Conservation (phyloP, 2,329 filamentous ascomycete species). For the Aspergillus luchuensis region DNA sequence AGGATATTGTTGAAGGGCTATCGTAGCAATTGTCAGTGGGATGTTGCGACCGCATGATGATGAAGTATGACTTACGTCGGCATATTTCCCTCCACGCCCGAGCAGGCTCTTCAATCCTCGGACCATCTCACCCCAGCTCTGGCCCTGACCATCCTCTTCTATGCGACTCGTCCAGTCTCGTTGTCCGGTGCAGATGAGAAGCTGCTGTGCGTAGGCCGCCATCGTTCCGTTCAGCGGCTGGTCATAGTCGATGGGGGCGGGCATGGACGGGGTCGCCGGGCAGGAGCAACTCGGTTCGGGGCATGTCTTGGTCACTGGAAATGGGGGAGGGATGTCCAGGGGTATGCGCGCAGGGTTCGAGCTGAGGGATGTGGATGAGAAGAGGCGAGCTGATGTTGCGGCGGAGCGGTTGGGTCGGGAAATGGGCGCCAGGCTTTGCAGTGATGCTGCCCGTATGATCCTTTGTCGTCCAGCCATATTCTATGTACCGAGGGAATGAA, state of each 20-base stretch:
- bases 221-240: slow-evolving; percentile 75
- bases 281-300: slow-evolving; percentile 77
- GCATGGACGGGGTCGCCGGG: slow-evolving; percentile 69
- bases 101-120: slow-evolving; percentile 70
- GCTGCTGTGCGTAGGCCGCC: slow-evolving; percentile 75
- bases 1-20: slow-evolving; percentile 84
- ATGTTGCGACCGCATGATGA: neutral
- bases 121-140: slow-evolving; percentile 52
- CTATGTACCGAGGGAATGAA: neutral
- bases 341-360: slow-evolving; percentile 28
- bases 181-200: slow-evolving; percentile 79
- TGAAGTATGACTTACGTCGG: slow-evolving; percentile 54
- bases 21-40: slow-evolving; percentile 12
- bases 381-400: slow-evolving; percentile 13
- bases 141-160: slow-evolving; percentile 69
- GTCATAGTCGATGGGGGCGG: slow-evolving; percentile 71
- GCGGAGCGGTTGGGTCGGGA: neutral
- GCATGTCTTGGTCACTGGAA: slow-evolving; percentile 60
- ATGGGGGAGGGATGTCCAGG: slow-evolving; percentile 43
- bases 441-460: neutral
- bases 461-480: neutral
- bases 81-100: slow-evolving; percentile 65
- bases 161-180: slow-evolving; percentile 81
- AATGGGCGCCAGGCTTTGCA: slow-evolving; percentile 2
- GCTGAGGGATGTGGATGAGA: slow-evolving; percentile 27